These are phyloP conservation scores for Hamamelis virginiana DNA, from an alignment of 164 flowering plant species.

Conservation along the genomic window DNA sequence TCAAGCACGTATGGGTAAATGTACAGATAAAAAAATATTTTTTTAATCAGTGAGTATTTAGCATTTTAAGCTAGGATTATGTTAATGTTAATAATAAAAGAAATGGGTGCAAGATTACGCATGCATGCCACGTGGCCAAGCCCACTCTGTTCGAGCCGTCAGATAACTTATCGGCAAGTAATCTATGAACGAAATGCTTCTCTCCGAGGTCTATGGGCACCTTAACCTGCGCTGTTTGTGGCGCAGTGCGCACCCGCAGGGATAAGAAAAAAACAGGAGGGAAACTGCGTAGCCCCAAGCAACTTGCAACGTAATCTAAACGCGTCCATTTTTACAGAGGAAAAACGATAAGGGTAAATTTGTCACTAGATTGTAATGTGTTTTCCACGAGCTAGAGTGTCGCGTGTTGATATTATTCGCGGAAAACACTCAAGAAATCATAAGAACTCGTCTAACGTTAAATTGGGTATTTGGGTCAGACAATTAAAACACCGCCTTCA, in stretches of 20 bases:
- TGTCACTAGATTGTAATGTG: too few species aligned
- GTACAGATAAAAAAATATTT: too few species aligned
- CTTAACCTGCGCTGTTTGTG: slow-evolving; percentile 15
- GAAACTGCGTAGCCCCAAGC: too few species aligned
- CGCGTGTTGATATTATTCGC: not conserved
- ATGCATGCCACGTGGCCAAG: not conserved
- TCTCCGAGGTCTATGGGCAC: not conserved
- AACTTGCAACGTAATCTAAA: too few species aligned
- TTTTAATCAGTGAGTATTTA: too few species aligned
- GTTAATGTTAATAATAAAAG: not conserved
- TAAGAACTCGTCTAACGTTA: slow-evolving; percentile 1
- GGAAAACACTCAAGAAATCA: not conserved
- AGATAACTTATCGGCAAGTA: too few species aligned
- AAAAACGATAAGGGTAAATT: too few species aligned
- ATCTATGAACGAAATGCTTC: too few species aligned
- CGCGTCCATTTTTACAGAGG: too few species aligned
- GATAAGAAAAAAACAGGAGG: not conserved
- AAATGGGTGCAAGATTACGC: not conserved
- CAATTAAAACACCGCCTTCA: not conserved
- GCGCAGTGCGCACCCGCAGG: slow-evolving; percentile 13
- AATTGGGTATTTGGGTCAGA: slow-evolving; percentile 1
- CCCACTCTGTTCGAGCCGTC: not conserved
- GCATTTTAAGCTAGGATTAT: not conserved
- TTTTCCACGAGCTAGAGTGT: not conserved
- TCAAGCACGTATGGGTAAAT: too few species aligned